Conservation (phyloP, 371 early-diverging fungal genomes). For the Mucor indicus region DNA sequence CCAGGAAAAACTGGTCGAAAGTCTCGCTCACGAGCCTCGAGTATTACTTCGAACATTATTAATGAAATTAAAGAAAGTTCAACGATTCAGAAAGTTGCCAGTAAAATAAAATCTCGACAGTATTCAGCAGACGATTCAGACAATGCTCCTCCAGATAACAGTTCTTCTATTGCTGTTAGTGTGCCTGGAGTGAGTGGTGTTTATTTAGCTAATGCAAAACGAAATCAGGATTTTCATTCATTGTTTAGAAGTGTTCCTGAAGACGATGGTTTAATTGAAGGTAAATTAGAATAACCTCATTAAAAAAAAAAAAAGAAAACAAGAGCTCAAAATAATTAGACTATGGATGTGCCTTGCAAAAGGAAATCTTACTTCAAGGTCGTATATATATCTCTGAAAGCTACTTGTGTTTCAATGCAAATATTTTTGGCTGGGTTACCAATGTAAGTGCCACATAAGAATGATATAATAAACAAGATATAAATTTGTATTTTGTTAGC, state of each 20-base stretch:
- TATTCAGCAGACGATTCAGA: neutral
- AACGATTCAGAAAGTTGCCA: conserved; percentile 12
- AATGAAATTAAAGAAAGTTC: conserved; percentile 19
- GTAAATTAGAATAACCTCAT: conserved; percentile 12
- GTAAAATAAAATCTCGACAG: conserved; percentile 14
- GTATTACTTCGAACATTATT: conserved; percentile 20
- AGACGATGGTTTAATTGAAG: conserved; percentile 54
- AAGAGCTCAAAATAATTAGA: conserved; percentile 43
- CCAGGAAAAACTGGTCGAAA: neutral
- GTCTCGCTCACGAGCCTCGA: conserved; percentile 23
- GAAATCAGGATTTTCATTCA: conserved; percentile 54
- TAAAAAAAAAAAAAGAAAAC: neutral
- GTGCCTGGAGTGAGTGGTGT: neutral
- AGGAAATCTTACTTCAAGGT: conserved; percentile 92
- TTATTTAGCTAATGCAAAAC: conserved; percentile 30
- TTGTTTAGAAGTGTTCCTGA: conserved; percentile 57
- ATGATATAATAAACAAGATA: neutral
- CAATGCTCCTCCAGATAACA: neutral
- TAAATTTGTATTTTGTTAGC: conserved; percentile 25
- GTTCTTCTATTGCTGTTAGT: neutral
- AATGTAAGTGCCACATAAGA: conserved; percentile 48
- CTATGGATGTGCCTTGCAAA: conserved; percentile 90
- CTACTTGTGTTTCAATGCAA: conserved; percentile 90
- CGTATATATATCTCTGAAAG: conserved; percentile 84
- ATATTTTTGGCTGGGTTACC: conserved; percentile 96